phyloP scores from a whole-genome alignment of 352 stramenopile species.

The Globisporangium polare region DNA sequence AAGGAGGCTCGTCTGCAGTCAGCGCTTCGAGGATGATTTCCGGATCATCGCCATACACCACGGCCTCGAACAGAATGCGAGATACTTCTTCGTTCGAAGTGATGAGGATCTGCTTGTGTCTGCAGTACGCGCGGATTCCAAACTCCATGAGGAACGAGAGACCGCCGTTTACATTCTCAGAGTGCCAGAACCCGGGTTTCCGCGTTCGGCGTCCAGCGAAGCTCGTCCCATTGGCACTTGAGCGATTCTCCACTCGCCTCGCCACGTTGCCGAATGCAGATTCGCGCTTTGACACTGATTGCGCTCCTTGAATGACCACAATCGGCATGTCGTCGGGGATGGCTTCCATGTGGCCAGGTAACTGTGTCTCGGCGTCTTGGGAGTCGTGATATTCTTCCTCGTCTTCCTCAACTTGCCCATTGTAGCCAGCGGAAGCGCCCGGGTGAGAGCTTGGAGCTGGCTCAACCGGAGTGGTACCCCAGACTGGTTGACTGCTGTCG shows the following conservation, averaged over 20 bases:
- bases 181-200: conserved; percentile 9
- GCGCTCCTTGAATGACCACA: background rate
- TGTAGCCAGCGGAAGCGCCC: background rate
- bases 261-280: background rate
- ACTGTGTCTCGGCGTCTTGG: background rate
- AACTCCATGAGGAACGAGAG: conserved; percentile 31
- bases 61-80: conserved; percentile 29
- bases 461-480: background rate
- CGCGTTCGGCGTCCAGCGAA: background rate
- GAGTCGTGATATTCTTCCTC: background rate
- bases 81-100: conserved; percentile 27
- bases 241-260: background rate
- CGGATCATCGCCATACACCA: conserved; percentile 31
- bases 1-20: conserved; percentile 28
- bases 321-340: background rate
- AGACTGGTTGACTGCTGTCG: background rate
- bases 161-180: conserved; percentile 10
- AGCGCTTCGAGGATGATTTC: conserved; percentile 43
- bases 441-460: background rate
- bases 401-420: background rate
- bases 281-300: background rate
- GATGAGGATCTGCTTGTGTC: conserved; percentile 30
- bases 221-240: background rate
- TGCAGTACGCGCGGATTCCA: conserved; percentile 37
- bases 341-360: background rate